Evolutionary conservation across 2,329 filamentous ascomycete genomes (phyloP).

Genomic region (Ophiocordyceps unilateralis): DNA sequence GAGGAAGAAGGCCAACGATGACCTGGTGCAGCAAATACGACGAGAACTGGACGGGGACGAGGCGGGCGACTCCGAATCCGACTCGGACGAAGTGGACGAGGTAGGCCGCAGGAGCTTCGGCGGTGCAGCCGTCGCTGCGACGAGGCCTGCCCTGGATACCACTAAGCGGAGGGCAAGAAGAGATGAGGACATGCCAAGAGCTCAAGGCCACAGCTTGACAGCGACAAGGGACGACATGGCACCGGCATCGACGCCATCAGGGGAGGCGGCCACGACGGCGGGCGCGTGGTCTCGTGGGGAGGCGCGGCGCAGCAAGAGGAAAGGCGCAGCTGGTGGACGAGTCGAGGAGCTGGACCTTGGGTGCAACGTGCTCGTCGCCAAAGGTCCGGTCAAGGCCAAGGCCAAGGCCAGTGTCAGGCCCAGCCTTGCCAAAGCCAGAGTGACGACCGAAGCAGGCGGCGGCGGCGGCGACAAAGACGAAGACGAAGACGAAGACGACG

Average conservation of each 20-base stretch:
- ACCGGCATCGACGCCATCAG: conserved; percentile 3
- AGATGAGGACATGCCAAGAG: neutral
- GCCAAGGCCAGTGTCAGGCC: neutral
- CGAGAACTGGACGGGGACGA: conserved; percentile 51
- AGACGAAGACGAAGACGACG: conserved; percentile 12
- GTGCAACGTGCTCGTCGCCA: conserved; percentile 15
- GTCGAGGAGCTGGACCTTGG: conserved; percentile 23
- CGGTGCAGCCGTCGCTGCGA: conserved; percentile 18
- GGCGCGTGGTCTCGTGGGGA: conserved; percentile 26
- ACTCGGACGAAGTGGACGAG: conserved; percentile 37
- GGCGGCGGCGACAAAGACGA: conserved; percentile 1
- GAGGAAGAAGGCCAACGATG: conserved; percentile 65
- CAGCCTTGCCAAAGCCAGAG: neutral
- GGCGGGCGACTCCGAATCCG: conserved; percentile 26
- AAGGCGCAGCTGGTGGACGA: conserved; percentile 14
- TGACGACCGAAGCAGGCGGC: neutral
- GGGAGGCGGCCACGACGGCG: conserved; percentile 11
- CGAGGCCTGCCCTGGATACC: conserved; percentile 13
- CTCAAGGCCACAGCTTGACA: neutral
- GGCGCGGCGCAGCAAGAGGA: conserved; percentile 18
- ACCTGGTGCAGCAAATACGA: conserved; percentile 50
- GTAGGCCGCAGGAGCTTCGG: conserved; percentile 58
- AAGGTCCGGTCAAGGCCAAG: conserved; percentile 8
- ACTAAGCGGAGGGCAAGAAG: conserved; percentile 6
- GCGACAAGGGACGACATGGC: neutral